Percentiles rank a stretch among this genome's conserved stretches.
phyloP scores from a whole-genome alignment of 345 rosid genomes.

The Pistacia vera region DNA sequence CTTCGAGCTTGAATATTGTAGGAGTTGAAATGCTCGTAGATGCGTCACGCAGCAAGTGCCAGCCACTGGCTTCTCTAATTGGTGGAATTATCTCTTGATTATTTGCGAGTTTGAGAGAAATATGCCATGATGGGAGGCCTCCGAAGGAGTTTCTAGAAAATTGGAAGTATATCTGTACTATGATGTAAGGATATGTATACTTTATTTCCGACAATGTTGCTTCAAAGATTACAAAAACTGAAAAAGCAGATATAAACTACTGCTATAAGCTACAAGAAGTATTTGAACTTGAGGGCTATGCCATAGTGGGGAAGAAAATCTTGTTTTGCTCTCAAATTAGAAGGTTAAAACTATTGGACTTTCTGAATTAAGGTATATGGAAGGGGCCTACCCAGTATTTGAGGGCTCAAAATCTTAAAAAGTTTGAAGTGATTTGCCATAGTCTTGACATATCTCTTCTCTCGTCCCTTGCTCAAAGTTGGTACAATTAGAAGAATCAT shows the following conservation, averaged over 20 bases:
- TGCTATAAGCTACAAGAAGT: constrained; percentile 15
- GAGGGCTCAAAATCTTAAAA: not conserved
- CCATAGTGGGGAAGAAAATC: not conserved
- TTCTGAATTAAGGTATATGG: not conserved
- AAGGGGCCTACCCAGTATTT: constrained; percentile 11
- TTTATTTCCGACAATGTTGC: constrained; percentile 11
- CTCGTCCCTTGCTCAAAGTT: too few species aligned
- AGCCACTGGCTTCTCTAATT: too few species aligned
- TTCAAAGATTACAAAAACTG: constrained; percentile 9
- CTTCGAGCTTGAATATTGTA: too few species aligned
- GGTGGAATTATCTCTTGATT: too few species aligned
- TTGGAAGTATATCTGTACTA: not conserved
- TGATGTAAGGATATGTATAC: not conserved
- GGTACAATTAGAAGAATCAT: too few species aligned
- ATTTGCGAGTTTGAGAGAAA: too few species aligned
- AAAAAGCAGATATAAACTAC: not conserved
- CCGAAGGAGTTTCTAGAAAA: constrained; percentile 11
- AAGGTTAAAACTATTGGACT: not conserved
- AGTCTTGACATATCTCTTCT: too few species aligned
- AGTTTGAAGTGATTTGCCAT: not conserved
- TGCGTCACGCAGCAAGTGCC: too few species aligned
- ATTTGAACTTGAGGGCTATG: constrained; percentile 10
- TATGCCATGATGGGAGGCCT: too few species aligned
- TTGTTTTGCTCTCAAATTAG: not conserved
- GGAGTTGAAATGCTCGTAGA: too few species aligned